Evolutionary conservation across 192 early-diverging fungal species (phyloP).

Genomic region (Funneliformis mosseae): DNA sequence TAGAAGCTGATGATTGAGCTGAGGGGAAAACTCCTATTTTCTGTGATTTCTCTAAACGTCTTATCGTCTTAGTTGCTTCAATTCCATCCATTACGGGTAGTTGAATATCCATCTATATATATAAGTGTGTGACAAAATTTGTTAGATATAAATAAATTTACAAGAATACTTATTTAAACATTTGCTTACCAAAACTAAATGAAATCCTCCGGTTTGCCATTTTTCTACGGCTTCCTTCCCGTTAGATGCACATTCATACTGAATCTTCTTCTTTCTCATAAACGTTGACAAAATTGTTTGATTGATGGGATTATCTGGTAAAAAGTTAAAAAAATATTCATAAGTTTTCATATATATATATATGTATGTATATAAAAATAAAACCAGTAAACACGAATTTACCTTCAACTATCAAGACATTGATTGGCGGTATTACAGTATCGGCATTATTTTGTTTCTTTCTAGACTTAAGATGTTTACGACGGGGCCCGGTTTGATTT

Average conservation of each 20-base stretch:
- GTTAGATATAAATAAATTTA: not conserved
- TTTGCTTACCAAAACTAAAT: slow-evolving; percentile 62
- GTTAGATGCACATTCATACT: slow-evolving; percentile 74
- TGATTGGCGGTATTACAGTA: slow-evolving; percentile 61
- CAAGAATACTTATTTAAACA: not conserved
- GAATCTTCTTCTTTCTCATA: slow-evolving; percentile 70
- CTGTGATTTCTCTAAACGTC: slow-evolving; percentile 56
- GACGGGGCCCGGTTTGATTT: slow-evolving; percentile 4
- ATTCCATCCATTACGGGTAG: slow-evolving; percentile 75
- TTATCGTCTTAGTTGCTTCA: slow-evolving; percentile 64
- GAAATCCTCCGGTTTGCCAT: slow-evolving; percentile 69
- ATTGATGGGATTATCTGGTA: slow-evolving; percentile 73
- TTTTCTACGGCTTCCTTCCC: slow-evolving; percentile 81
- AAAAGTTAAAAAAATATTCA: not conserved
- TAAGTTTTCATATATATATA: not conserved
- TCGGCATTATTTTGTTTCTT: slow-evolving; percentile 35
- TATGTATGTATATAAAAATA: not conserved
- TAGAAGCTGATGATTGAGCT: slow-evolving; percentile 36
- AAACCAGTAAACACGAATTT: not conserved
- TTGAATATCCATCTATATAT: slow-evolving; percentile 68
- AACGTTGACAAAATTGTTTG: slow-evolving; percentile 72
- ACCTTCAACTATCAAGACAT: slow-evolving; percentile 82
- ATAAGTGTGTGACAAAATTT: not conserved
- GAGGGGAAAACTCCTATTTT: slow-evolving; percentile 60
- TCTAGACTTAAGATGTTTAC: slow-evolving; percentile 1